Conservation (phyloP, 176 grass and related monocot species). For the Aechmea fasciata region DNA sequence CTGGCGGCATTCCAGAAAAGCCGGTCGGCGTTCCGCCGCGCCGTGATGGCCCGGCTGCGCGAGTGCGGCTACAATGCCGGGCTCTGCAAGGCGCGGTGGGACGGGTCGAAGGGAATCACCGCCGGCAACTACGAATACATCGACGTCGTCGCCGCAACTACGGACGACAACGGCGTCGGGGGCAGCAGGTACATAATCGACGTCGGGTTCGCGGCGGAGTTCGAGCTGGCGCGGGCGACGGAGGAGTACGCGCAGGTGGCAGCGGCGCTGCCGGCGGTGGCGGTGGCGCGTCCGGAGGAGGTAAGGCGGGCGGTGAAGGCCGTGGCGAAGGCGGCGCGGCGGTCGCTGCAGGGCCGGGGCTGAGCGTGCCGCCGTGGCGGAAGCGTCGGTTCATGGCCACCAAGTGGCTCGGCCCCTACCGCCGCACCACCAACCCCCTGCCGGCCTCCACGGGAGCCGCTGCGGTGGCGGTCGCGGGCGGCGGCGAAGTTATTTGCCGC, state of each 20-base stretch:
- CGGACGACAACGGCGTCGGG: background rate
- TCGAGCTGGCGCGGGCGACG: slow-evolving; percentile 31
- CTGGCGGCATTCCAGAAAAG: slow-evolving; percentile 3
- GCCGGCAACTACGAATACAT: slow-evolving; percentile 42
- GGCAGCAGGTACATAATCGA: slow-evolving; percentile 31
- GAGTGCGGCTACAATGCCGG: slow-evolving; percentile 30
- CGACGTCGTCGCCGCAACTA: slow-evolving; percentile 15
- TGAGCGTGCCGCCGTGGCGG: slow-evolving; percentile 60
- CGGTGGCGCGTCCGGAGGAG: slow-evolving; percentile 24
- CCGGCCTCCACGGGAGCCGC: slow-evolving; percentile 4
- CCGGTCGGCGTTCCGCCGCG: slow-evolving; percentile 15
- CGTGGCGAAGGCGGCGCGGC: slow-evolving; percentile 23
- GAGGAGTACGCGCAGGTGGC: slow-evolving; percentile 12
- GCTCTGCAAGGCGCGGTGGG: slow-evolving; percentile 40
- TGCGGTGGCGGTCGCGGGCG: background rate
- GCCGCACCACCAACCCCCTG: slow-evolving; percentile 30
- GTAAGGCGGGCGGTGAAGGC: slow-evolving; percentile 24
- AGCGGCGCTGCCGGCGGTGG: slow-evolving; percentile 26
- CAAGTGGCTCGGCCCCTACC: slow-evolving; percentile 60
- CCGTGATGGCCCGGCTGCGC: slow-evolving; percentile 28
- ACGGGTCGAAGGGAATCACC: slow-evolving; percentile 14
- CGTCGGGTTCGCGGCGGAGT: slow-evolving; percentile 24
- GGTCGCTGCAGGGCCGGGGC: slow-evolving; percentile 35
- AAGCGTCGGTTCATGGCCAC: slow-evolving; percentile 41
- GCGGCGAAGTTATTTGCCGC: slow-evolving; percentile 20